These are phyloP conservation scores for Penicillium sp. DNA, from an alignment of 2,329 filamentous ascomycete species.

Conservation along the genomic window DNA sequence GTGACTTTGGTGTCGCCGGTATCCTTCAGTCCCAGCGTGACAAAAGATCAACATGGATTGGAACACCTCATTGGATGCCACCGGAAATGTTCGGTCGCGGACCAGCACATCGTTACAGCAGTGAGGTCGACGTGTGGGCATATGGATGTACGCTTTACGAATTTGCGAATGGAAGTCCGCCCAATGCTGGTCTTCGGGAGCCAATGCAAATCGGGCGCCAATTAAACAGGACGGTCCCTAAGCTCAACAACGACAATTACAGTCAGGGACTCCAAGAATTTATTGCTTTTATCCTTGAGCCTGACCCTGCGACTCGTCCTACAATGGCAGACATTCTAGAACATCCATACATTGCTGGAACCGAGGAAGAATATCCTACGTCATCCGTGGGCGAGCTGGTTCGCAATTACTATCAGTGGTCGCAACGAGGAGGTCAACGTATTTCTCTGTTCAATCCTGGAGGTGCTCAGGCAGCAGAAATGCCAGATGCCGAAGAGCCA, in stretches of 20 bases:
- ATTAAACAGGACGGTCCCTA: conserved; percentile 42
- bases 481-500: conserved; percentile 44
- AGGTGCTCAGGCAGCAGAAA: conserved; percentile 57
- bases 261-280: conserved; percentile 47
- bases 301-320: conserved; percentile 45
- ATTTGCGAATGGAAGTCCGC: conserved; percentile 49
- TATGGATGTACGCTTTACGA: conserved; percentile 52
- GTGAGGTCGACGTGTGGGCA: conserved; percentile 53
- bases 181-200: conserved; percentile 48
- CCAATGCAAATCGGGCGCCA: conserved; percentile 48
- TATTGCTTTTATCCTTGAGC: conserved; percentile 44
- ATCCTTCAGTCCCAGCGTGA: conserved; percentile 58
- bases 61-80: conserved; percentile 66
- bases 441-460: conserved; percentile 60
- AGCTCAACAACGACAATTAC: conserved; percentile 43
- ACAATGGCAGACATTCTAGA: conserved; percentile 47
- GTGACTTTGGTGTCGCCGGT: conserved; percentile 66
- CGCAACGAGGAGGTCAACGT: conserved; percentile 48
- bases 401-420: conserved; percentile 50
- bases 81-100: conserved; percentile 53
- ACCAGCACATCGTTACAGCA: conserved; percentile 46
- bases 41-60: conserved; percentile 64
- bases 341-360: conserved; percentile 46
- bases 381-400: conserved; percentile 46
- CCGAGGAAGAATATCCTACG: conserved; percentile 46